Conservation (phyloP, 148 eudicot species). For the Chenopodium formosanum region DNA sequence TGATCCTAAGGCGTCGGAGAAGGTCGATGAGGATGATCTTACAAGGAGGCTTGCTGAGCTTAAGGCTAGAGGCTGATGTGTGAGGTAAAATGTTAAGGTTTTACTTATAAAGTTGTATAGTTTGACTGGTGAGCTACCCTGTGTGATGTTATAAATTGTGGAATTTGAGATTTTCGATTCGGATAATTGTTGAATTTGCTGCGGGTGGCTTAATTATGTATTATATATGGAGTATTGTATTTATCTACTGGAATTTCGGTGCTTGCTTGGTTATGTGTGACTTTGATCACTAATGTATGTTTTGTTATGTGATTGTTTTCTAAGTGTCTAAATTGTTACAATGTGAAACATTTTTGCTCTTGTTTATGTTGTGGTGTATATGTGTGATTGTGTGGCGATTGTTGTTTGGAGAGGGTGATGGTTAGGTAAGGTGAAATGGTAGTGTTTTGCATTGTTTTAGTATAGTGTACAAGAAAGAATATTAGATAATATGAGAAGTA, state of each 20-base stretch:
- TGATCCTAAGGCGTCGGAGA: conserved; percentile 25
- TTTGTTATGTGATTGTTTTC: neutral
- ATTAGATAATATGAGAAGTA: too few relatives aligned
- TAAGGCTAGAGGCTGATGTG: conserved; percentile 33
- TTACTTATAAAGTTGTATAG: conserved; percentile 17
- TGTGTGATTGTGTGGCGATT: too few relatives aligned
- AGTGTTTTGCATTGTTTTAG: neutral
- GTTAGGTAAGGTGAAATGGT: neutral
- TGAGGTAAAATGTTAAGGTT: conserved; percentile 9
- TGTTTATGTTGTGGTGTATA: neutral
- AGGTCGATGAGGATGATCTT: conserved; percentile 39
- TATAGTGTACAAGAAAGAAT: too few relatives aligned
- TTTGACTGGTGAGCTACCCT: conserved; percentile 4
- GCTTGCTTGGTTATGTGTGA: neutral
- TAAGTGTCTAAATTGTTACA: neutral
- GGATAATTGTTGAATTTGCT: neutral
- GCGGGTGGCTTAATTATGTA: conserved; percentile 1
- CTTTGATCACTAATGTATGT: neutral
- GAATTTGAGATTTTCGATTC: neutral
- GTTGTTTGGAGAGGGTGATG: neutral
- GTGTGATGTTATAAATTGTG: conserved; percentile 1
- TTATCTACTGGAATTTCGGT: neutral
- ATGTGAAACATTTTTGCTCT: neutral
- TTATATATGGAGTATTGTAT: conserved; percentile 6
- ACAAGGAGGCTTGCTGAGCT: conserved; percentile 38